Evolutionary conservation across 441 rosid genomes (phyloP).

Genomic region (Arabidopsis lyrata): DNA sequence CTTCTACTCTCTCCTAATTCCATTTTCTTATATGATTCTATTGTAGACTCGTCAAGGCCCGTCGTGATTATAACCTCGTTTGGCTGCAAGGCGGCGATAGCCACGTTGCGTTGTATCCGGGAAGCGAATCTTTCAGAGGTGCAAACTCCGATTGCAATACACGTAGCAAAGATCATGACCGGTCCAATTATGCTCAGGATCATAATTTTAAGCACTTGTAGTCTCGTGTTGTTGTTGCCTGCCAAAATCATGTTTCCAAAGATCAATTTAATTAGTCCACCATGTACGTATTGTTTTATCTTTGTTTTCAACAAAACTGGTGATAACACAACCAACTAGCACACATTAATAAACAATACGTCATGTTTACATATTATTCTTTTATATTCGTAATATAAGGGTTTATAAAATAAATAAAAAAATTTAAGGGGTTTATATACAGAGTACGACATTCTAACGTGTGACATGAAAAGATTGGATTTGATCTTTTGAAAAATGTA

Average conservation of each 20-base stretch:
- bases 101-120: constrained; percentile 9
- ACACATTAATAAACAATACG: neutral
- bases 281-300: neutral
- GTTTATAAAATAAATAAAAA: neutral
- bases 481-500: neutral
- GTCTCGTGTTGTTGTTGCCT: constrained; percentile 18
- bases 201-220: constrained; percentile 35
- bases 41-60: constrained; percentile 74
- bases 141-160: constrained; percentile 50
- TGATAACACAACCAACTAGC: neutral
- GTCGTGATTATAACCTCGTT: neutral
- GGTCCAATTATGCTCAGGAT: constrained; percentile 47
- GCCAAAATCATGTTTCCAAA: constrained; percentile 20
- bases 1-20: constrained; percentile 79
- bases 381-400: neutral
- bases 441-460: constrained; percentile 4
- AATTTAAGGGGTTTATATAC: neutral
- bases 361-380: neutral
- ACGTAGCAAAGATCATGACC: constrained; percentile 43
- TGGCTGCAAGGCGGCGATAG: constrained; percentile 42
- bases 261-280: neutral
- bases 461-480: constrained; percentile 21
- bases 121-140: constrained; percentile 20
- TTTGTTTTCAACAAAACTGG: neutral
- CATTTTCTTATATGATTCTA: constrained; percentile 68